Percentiles rank a stretch among this genome's conserved stretches.
These are phyloP conservation scores for Calycina herbarum DNA, from an alignment of 2,329 filamentous ascomycete species.

Conservation along the genomic window DNA sequence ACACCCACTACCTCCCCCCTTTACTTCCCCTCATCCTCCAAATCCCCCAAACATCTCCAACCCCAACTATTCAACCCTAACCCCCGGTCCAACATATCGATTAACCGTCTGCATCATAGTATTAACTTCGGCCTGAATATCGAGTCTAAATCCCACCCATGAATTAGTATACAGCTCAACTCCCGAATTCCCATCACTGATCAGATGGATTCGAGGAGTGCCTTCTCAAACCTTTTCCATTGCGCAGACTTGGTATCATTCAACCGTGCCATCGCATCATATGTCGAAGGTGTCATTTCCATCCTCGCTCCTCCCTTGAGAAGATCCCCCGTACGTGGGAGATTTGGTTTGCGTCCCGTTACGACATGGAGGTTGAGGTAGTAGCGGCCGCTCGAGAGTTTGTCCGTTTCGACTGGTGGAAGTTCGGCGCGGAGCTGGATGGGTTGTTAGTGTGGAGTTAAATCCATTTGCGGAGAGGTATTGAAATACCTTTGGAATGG, in stretches of 20 bases:
- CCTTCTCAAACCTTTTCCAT: conserved; percentile 28
- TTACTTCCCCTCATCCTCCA: no score
- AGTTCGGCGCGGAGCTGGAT: conserved; percentile 26
- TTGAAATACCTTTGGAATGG: conserved; percentile 26
- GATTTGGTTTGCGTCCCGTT: conserved; percentile 33
- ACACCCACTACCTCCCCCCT: no score
- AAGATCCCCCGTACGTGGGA: conserved; percentile 31
- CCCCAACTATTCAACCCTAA: no score
- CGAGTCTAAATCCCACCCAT: not conserved
- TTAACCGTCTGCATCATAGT: not conserved
- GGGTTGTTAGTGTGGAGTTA: conserved; percentile 8
- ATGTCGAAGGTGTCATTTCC: conserved; percentile 33
- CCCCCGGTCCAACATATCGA: no score
- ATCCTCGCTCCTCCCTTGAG: conserved; percentile 30
- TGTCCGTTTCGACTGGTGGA: conserved; percentile 22
- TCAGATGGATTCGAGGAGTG: conserved; percentile 9
- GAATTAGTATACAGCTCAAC: no score
- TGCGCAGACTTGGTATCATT: conserved; percentile 22
- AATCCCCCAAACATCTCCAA: no score
- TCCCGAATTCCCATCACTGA: not conserved
- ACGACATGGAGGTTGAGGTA: conserved; percentile 36
- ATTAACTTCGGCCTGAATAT: not conserved
- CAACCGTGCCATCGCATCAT: conserved; percentile 31
- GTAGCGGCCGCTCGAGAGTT: conserved; percentile 27
- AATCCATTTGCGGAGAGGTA: not conserved